phyloP scores from a whole-genome alignment of 345 rosid species.

The Acer saccharum region DNA sequence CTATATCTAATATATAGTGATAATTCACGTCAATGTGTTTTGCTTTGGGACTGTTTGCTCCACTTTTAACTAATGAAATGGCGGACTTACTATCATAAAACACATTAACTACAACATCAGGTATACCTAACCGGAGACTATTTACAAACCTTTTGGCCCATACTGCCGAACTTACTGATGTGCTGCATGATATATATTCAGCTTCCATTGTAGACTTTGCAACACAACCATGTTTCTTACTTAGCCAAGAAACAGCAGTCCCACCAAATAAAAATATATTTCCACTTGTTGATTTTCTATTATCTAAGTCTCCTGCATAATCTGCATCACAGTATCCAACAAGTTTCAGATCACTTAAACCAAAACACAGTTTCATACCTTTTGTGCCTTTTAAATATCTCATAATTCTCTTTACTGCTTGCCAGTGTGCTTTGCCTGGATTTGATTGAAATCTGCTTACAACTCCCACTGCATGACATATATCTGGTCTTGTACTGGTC shows the following conservation, averaged over 20 bases:
- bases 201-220: neutral
- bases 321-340: neutral
- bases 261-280: neutral
- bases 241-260: neutral
- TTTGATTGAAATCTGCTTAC: neutral
- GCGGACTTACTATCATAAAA: no score
- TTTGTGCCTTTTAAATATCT: neutral
- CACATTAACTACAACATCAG: no score
- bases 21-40: no score
- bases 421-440: neutral
- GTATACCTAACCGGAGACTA: no score
- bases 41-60: no score
- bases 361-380: neutral
- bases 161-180: no score
- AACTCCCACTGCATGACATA: neutral
- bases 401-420: neutral
- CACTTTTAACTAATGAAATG: no score
- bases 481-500: neutral
- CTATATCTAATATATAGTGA: no score
- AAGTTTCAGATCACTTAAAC: neutral
- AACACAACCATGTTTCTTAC: neutral
- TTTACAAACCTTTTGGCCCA: no score
- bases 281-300: neutral
- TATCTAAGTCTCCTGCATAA: neutral
- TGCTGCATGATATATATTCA: neutral